Percentiles rank a stretch among this genome's conserved stretches.
phyloP scores from a whole-genome alignment of 2,329 filamentous ascomycete species.

The Lasiodiplodia gonubiensis region DNA sequence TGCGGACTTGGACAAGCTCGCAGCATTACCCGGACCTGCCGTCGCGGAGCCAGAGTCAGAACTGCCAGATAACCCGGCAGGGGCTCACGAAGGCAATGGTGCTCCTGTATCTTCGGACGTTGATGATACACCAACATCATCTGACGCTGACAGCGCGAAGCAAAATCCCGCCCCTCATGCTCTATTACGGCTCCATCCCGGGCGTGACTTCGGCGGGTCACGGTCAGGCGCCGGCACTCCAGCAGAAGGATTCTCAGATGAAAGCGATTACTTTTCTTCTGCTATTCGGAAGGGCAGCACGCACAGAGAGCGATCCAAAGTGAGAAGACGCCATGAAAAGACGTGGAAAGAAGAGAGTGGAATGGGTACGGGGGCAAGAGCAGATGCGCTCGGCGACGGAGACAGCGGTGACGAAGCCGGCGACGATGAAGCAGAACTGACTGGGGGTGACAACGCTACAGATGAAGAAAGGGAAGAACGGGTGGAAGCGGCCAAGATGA shows the following conservation, averaged over 20 bases:
- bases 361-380: conserved; percentile 52
- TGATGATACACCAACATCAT: conserved; percentile 31
- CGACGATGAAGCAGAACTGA: conserved; percentile 31
- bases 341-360: conserved; percentile 55
- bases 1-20: conserved; percentile 38
- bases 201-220: conserved; percentile 44
- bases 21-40: conserved; percentile 32
- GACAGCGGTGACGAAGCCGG: conserved; percentile 38
- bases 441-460: conserved; percentile 28
- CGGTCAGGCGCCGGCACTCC: conserved; percentile 42
- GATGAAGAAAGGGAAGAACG: conserved; percentile 34
- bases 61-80: conserved; percentile 37
- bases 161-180: background rate
- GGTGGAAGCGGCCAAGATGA: conserved; percentile 40
- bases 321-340: conserved; percentile 45
- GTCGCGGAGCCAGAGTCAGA: conserved; percentile 37
- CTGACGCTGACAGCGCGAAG: conserved; percentile 35
- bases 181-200: conserved; percentile 40
- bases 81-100: background rate
- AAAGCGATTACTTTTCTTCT: conserved; percentile 47
- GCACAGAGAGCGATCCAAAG: conserved; percentile 10
- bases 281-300: conserved; percentile 16
- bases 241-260: conserved; percentile 50
- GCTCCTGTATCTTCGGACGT: conserved; percentile 14
- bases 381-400: conserved; percentile 55